Conservation (phyloP, 768 basidiomycete species). For the Lentinula aciculospora region DNA sequence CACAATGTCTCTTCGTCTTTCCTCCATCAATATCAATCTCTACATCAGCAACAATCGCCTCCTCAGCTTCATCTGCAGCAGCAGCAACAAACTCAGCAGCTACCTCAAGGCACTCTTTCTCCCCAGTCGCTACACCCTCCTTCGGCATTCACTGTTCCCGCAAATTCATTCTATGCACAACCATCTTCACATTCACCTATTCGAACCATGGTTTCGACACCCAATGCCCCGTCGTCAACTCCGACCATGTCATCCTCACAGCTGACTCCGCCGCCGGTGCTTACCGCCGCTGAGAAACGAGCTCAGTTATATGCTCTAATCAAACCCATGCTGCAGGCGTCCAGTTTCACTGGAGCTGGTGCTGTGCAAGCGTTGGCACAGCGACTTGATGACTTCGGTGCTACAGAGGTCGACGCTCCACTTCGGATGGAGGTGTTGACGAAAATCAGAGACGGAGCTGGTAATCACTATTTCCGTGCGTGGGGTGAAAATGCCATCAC, state of each 20-base stretch:
- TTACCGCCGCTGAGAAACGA: slow-evolving; percentile 47
- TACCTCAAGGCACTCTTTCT: slow-evolving; percentile 58
- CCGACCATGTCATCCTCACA: slow-evolving; percentile 19
- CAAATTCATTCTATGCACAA: slow-evolving; percentile 7
- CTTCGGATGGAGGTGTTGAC: slow-evolving; percentile 72
- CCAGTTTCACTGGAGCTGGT: slow-evolving; percentile 61
- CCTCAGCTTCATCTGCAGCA: slow-evolving; percentile 18
- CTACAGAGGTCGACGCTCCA: slow-evolving; percentile 56
- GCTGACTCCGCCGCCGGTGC: slow-evolving; percentile 20
- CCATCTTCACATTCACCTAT: slow-evolving; percentile 13
- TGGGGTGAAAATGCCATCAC: slow-evolving; percentile 76
- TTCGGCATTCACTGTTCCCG: slow-evolving; percentile 23
- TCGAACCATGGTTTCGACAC: slow-evolving; percentile 13
- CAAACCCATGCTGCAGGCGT: slow-evolving; percentile 50
- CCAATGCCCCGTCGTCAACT: slow-evolving; percentile 30
- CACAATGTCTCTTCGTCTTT: slow-evolving; percentile 9
- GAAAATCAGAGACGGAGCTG: slow-evolving; percentile 77
- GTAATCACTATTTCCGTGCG: slow-evolving; percentile 81
- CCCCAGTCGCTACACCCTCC: slow-evolving; percentile 67
- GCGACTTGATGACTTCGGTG: slow-evolving; percentile 54
- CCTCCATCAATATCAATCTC: slow-evolving; percentile 18
- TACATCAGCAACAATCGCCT: slow-evolving; percentile 24
- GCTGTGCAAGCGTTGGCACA: slow-evolving; percentile 60
- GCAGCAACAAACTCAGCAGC: slow-evolving; percentile 27
- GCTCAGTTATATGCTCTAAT: slow-evolving; percentile 47